A percentile compares a stretch with the other conserved stretches of the same genome.
phyloP scores from a whole-genome alignment of 805 yeast genomes.

The Starmerella tilneyi region DNA sequence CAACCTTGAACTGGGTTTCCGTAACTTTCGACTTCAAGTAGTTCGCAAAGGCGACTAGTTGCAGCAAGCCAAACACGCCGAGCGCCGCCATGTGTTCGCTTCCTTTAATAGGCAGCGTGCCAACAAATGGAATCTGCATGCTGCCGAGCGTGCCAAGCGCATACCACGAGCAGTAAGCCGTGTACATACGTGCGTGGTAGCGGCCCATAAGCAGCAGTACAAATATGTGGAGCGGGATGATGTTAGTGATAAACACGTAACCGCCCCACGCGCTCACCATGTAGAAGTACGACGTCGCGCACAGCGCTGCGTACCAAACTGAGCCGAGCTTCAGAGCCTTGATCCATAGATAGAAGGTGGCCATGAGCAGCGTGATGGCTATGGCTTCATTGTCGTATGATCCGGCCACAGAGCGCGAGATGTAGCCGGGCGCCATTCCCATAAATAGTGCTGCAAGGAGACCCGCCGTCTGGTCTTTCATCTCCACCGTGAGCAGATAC shows the following conservation, averaged over 20 bases:
- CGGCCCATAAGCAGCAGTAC: conserved; percentile 90
- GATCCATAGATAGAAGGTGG: conserved; percentile 92
- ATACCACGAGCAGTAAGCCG: conserved; percentile 94
- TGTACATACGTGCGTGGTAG: conserved; percentile 68
- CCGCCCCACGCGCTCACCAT: conserved; percentile 99
- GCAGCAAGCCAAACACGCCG: conserved; percentile 92
- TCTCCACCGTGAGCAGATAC: conserved; percentile 75
- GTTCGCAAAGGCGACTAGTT: conserved; percentile 76
- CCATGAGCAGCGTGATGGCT: conserved; percentile 91
- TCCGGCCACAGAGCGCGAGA: conserved; percentile 96
- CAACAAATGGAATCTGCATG: conserved; percentile 99
- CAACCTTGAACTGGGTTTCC: conserved; percentile 52
- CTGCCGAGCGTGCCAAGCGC: conserved; percentile 95
- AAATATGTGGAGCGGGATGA: conserved; percentile 91
- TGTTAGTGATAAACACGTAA: conserved; percentile 93
- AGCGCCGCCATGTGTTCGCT: conserved; percentile 97
- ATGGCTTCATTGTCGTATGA: conserved; percentile 98
- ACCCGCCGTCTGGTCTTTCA: conserved; percentile 85
- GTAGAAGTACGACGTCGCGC: conserved; percentile 87
- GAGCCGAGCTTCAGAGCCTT: conserved; percentile 88
- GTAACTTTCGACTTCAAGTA: conserved; percentile 68
- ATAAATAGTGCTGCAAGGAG: conserved; percentile 84
- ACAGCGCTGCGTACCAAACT: conserved; percentile 65
- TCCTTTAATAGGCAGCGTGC: conserved; percentile 91
- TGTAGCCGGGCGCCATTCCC: conserved; percentile 98